These are phyloP conservation scores for Volvox reticuliferus DNA, from an alignment of 139 green algal genomes.

Conservation along the genomic window DNA sequence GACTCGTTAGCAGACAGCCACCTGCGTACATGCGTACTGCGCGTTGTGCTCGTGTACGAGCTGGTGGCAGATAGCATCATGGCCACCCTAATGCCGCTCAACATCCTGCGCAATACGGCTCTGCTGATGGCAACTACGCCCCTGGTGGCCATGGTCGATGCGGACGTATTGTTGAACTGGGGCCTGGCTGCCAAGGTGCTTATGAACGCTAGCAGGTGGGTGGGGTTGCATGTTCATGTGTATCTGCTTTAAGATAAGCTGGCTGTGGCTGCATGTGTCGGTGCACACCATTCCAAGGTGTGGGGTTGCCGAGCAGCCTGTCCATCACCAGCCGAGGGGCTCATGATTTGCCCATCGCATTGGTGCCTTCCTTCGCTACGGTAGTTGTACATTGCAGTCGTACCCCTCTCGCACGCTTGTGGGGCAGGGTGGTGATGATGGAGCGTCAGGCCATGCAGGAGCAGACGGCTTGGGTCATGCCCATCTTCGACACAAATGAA, in stretches of 20 bases:
- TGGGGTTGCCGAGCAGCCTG: neutral
- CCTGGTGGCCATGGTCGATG: constrained; percentile 65
- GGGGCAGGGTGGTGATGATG: neutral
- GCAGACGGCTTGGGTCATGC: neutral
- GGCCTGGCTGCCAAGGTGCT: neutral
- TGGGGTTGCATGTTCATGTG: neutral
- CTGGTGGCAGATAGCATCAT: constrained; percentile 51
- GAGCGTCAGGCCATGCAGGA: neutral
- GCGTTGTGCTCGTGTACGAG: constrained; percentile 62
- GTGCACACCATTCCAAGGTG: neutral
- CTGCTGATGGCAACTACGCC: constrained; percentile 54
- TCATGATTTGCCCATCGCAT: neutral
- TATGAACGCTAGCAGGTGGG: neutral
- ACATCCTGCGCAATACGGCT: constrained; percentile 63
- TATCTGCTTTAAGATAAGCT: neutral
- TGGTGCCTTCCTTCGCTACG: neutral
- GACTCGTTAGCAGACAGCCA: neutral
- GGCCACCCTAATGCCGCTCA: constrained; percentile 63
- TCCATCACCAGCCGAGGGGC: too few relatives aligned
- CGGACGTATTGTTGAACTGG: constrained; percentile 52
- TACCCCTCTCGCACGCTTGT: neutral
- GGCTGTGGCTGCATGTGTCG: neutral
- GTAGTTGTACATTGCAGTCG: neutral
- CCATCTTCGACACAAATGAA: constrained; percentile 1
- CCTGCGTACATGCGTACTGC: constrained; percentile 1